A percentile compares a stretch with the other conserved stretches of the same genome.
phyloP scores from a whole-genome alignment of 352 stramenopile genomes.

The Phytophthora pisi region DNA sequence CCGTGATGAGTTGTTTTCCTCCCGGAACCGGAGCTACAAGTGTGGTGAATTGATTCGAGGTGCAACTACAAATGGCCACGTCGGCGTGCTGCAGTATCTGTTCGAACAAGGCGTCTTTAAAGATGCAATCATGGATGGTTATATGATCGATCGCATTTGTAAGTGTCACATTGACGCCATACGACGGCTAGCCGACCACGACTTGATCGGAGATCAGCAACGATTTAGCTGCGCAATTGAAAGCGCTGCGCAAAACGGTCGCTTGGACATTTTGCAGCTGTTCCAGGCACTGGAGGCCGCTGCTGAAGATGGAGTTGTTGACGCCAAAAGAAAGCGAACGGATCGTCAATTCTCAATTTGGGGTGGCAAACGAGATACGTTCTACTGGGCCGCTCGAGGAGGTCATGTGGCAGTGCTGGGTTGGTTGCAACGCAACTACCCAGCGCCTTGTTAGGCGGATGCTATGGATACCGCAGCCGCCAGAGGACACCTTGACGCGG shows the following conservation, averaged over 20 bases:
- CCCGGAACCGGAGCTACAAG: too few species aligned
- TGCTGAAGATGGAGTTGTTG: slow-evolving; percentile 6
- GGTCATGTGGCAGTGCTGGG: neutral
- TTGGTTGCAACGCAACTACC: neutral
- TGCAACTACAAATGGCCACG: neutral
- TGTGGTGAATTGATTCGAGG: too few species aligned
- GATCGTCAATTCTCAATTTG: slow-evolving; percentile 7
- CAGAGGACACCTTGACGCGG: neutral
- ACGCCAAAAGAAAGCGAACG: neutral
- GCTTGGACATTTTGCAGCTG: slow-evolving; percentile 13
- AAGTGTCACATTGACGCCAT: neutral
- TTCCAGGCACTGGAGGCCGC: slow-evolving; percentile 11
- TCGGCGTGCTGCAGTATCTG: neutral
- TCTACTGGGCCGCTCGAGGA: neutral
- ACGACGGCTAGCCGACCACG: neutral
- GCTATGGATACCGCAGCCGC: neutral
- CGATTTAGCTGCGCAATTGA: neutral
- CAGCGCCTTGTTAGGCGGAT: neutral
- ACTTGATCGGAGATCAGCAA: neutral
- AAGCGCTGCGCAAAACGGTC: neutral
- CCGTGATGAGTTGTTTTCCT: neutral
- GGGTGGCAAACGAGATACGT: neutral
- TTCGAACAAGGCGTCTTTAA: neutral
- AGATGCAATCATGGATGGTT: neutral
- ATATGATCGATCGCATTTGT: neutral